These are phyloP conservation scores for Hypoxylon fuscum DNA, from an alignment of 495 filamentous ascomycete genomes.

Conservation along the genomic window DNA sequence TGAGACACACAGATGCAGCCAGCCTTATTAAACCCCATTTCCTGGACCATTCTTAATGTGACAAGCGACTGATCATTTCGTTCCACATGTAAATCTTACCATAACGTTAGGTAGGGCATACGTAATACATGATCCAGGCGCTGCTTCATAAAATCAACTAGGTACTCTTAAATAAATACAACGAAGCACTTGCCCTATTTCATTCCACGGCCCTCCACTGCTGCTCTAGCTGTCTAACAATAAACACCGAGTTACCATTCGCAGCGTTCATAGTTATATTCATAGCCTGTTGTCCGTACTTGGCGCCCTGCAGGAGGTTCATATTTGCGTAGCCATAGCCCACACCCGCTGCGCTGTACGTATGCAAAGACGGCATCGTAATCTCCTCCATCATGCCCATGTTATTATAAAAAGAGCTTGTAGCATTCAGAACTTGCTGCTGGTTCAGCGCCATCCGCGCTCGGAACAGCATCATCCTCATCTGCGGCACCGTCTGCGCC, in stretches of 20 bases:
- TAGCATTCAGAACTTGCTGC: slow-evolving; percentile 21
- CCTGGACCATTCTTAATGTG: too few species aligned
- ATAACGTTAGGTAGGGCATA: too few species aligned
- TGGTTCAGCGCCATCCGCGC: slow-evolving; percentile 32
- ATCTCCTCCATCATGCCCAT: slow-evolving; percentile 22
- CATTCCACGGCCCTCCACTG: slow-evolving; percentile 38
- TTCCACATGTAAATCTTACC: too few species aligned
- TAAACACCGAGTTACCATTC: neutral
- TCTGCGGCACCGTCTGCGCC: slow-evolving; percentile 35
- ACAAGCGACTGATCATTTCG: too few species aligned
- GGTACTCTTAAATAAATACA: too few species aligned
- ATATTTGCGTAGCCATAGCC: slow-evolving; percentile 31
- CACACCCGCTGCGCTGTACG: slow-evolving; percentile 29
- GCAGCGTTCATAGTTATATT: slow-evolving; percentile 4
- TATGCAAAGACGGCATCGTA: slow-evolving; percentile 15
- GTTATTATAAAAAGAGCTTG: slow-evolving; percentile 13
- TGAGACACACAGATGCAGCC: too few species aligned
- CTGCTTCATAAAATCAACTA: too few species aligned
- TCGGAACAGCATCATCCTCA: slow-evolving; percentile 31
- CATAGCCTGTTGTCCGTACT: slow-evolving; percentile 26
- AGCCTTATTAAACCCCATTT: too few species aligned
- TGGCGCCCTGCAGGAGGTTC: slow-evolving; percentile 31
- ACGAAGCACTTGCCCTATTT: neutral
- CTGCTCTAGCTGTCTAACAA: slow-evolving; percentile 30
- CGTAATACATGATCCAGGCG: too few species aligned